Conservation (phyloP, 2,329 filamentous ascomycete genomes). For the Tolypocladium ophioglossoides region DNA sequence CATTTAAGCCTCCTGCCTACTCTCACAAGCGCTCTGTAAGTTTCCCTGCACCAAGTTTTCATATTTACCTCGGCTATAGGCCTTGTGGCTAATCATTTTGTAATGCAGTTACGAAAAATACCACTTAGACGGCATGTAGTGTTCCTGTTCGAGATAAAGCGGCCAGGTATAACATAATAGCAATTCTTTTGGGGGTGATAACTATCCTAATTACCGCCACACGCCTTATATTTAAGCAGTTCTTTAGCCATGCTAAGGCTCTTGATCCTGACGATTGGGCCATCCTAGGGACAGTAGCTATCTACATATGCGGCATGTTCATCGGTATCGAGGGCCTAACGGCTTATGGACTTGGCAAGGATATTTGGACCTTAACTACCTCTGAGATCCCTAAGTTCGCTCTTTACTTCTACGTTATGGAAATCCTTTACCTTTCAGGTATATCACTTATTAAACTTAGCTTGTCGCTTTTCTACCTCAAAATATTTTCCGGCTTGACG, state of each 20-base stretch:
- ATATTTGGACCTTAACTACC: conserved; percentile 32
- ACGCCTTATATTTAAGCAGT: conserved; percentile 25
- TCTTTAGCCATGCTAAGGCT: conserved; percentile 18
- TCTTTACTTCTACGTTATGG: conserved; percentile 25
- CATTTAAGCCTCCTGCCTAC: neutral
- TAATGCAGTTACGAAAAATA: neutral
- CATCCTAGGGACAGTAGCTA: conserved; percentile 14
- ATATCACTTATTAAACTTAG: conserved; percentile 33
- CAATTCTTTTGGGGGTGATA: neutral
- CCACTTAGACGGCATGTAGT: neutral
- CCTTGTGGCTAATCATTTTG: neutral
- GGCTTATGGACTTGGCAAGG: conserved; percentile 29
- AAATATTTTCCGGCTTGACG: conserved; percentile 29
- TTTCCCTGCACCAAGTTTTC: too few relatives aligned
- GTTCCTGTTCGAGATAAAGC: neutral
- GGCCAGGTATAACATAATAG: neutral
- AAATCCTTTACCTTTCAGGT: conserved; percentile 28
- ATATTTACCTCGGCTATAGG: neutral
- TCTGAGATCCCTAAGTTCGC: conserved; percentile 28
- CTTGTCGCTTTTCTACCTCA: conserved; percentile 38
- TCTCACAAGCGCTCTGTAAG: neutral
- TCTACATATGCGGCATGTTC: conserved; percentile 16
- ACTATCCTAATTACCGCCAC: conserved; percentile 20
- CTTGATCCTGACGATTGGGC: conserved; percentile 26
- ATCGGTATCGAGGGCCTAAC: conserved; percentile 17